Evolutionary conservation across 129 eudicot species (phyloP).

Genomic region (Ambrosia artemisiifolia): DNA sequence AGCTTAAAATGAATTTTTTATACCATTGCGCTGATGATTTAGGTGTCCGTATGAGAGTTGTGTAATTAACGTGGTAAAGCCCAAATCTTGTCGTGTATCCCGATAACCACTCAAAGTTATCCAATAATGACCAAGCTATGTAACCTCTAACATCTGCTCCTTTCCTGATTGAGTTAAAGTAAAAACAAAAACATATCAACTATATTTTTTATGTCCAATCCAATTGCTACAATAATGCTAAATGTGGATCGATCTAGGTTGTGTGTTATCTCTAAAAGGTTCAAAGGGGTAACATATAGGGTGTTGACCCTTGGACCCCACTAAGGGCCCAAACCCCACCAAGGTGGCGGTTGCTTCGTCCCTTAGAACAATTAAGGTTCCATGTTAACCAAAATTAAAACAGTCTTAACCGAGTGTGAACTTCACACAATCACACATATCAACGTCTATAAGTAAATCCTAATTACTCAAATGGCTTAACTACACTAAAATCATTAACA

Average conservation of each 20-base stretch:
- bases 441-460: too few species aligned
- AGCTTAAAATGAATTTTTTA: slow-evolving; percentile 35
- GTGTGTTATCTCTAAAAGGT: neutral
- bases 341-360: too few species aligned
- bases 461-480: too few species aligned
- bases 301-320: too few species aligned
- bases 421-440: too few species aligned
- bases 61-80: slow-evolving; percentile 50
- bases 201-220: neutral
- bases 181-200: too few species aligned
- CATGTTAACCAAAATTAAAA: too few species aligned
- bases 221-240: neutral
- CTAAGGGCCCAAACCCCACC: too few species aligned
- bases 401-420: too few species aligned
- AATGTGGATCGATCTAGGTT: neutral
- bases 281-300: neutral
- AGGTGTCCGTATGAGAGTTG: slow-evolving; percentile 48
- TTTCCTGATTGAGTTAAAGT: slow-evolving; percentile 38
- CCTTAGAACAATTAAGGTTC: too few species aligned
- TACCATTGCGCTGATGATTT: slow-evolving; percentile 59
- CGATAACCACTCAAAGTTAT: slow-evolving; percentile 63
- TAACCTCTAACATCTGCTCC: slow-evolving; percentile 84
- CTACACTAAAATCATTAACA: too few species aligned
- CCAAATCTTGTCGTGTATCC: slow-evolving; percentile 64
- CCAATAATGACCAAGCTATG: slow-evolving; percentile 65